These are phyloP conservation scores for Abrus precatorius DNA, from an alignment of 306 rosid species.

Conservation along the genomic window DNA sequence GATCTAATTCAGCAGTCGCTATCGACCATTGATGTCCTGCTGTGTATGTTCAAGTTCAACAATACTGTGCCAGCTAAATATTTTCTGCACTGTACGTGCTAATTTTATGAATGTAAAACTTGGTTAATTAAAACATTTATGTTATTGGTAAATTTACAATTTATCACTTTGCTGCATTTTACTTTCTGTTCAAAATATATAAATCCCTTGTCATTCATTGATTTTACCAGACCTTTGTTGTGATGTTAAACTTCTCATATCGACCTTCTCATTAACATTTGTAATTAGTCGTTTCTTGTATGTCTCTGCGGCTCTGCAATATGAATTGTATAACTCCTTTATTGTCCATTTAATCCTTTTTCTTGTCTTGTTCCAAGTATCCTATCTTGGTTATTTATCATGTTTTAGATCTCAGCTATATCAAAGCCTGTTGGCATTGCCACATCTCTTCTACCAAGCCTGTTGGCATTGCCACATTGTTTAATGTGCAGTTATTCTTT, in stretches of 20 bases:
- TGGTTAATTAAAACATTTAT: conserved; percentile 19
- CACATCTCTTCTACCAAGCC: conserved; percentile 10
- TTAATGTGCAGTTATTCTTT: background rate
- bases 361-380: conserved; percentile 9
- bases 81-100: conserved; percentile 33
- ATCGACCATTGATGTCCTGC: conserved; percentile 38
- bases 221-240: conserved; percentile 16
- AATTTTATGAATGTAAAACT: conserved; percentile 32
- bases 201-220: conserved; percentile 27
- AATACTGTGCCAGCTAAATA: conserved; percentile 1
- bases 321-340: conserved; percentile 14
- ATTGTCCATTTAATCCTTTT: conserved; percentile 23
- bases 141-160: conserved; percentile 10
- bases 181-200: conserved; percentile 30
- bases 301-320: conserved; percentile 19
- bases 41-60: conserved; percentile 41
- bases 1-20: conserved; percentile 19
- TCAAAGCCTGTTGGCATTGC: conserved; percentile 13
- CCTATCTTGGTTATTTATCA: conserved; percentile 27
- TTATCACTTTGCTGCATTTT: conserved; percentile 27
- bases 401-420: conserved; percentile 26
- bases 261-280: background rate
- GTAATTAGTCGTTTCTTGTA: background rate
- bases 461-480: conserved; percentile 21
- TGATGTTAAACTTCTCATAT: conserved; percentile 11